These are phyloP conservation scores for Candida nonsorbophila DNA, from an alignment of 805 yeast genomes.

Conservation along the genomic window DNA sequence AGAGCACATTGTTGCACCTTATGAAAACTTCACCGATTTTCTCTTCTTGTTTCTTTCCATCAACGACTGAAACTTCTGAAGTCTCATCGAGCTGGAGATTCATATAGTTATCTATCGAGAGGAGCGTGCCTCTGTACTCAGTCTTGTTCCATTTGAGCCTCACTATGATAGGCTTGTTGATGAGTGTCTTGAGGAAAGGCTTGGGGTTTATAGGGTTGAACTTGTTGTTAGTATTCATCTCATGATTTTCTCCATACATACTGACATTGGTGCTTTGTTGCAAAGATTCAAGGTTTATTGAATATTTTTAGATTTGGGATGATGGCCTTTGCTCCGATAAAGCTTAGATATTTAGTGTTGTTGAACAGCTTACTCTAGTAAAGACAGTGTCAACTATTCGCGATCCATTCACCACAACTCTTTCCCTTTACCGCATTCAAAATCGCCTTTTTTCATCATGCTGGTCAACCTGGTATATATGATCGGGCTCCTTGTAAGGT, in stretches of 20 bases:
- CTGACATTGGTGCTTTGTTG: conserved; percentile 1
- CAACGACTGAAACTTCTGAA: conserved; percentile 42
- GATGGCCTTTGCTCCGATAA: too few relatives aligned
- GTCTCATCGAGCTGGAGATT: conserved; percentile 69
- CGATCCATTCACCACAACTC: too few relatives aligned
- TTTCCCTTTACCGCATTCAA: too few relatives aligned
- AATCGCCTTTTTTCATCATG: too few relatives aligned
- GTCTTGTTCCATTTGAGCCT: conserved; percentile 87
- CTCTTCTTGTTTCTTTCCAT: conserved; percentile 32
- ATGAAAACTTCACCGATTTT: conserved; percentile 73
- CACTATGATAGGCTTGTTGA: conserved; percentile 67
- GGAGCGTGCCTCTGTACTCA: conserved; percentile 74
- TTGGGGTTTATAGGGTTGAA: conserved; percentile 78
- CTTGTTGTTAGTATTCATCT: conserved; percentile 10
- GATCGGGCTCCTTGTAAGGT: conserved; percentile 27
- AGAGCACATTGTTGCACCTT: conserved; percentile 86
- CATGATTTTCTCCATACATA: conserved; percentile 1
- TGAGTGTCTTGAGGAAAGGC: conserved; percentile 76
- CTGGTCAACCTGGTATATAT: too few relatives aligned
- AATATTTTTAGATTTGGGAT: too few relatives aligned
- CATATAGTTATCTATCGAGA: conserved; percentile 89
- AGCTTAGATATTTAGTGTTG: too few relatives aligned
- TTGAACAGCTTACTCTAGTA: too few relatives aligned
- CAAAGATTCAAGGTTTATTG: too few relatives aligned
- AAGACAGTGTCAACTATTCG: too few relatives aligned